Base-by-base conservation (phyloP, 139 green algal species). In the Penium margaritaceum region DNA sequence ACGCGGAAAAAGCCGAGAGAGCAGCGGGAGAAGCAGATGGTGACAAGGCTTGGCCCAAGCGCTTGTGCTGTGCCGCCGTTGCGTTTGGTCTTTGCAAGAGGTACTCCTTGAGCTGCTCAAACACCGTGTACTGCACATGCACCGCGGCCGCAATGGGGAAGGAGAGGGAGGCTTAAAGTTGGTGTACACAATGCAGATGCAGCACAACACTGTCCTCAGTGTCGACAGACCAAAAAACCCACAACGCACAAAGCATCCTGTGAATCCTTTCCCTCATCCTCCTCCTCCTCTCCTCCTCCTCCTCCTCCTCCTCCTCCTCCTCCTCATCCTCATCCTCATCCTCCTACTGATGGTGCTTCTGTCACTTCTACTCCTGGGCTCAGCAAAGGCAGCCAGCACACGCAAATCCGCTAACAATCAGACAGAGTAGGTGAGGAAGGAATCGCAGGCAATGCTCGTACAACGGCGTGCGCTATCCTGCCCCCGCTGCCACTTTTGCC, bases 51-150 rank as follows among this genome's bases (percentile, higher is more conserved):
- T 67, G 44, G n/a, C 41, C 68, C 47, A 9, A n/a, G n/a, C n/a
- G n/a, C n/a, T n/a, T n/a, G n/a, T n/a, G 6, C n/a, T 15, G 5
- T 63, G 51, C 66, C 32, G 44, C 24, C 12, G 55, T 36, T 15
- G 27, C 27, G 21, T 33, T 35, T 2, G 51, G 68, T 14, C 54
- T 30, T 37, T 70, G 57, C 17, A 70, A 29, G 19, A 24, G 46
- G n/a, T n/a, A n/a, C 32, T 70, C 35, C 60, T 65, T 66, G 47
- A 85, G 41, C 64, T 84, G 80, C 66, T 85, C 80, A 51, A 84
- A 85, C 14, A 84, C 47, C 34, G 80, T 84, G 69, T 81, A 85
- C 64, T 85, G 77, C 62, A n/a, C 55, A 32, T 36, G 29, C 15
- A 6, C 15, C 12, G 51, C 5, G 51, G 47, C 24, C 12, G 21